Percentiles rank a stretch among this genome's conserved stretches.
Evolutionary conservation across 2,329 filamentous ascomycete species (phyloP).

Genomic region (Verticillium albo-atrum): DNA sequence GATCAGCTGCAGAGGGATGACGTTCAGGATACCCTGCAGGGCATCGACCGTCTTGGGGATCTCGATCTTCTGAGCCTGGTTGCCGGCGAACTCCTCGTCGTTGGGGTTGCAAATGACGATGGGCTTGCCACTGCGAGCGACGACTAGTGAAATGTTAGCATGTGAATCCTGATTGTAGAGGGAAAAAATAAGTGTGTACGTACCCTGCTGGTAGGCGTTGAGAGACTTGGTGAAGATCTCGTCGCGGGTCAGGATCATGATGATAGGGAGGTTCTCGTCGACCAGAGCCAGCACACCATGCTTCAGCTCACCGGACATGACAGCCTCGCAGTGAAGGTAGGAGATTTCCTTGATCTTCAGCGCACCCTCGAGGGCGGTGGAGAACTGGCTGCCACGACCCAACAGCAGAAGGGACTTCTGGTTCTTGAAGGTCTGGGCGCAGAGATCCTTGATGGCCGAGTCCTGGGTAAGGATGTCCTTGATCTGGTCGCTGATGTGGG

Average conservation of each 20-base stretch:
- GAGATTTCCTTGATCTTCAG: slow-evolving; percentile 99
- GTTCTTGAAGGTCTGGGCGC: slow-evolving; percentile 88
- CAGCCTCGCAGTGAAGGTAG: slow-evolving; percentile 97
- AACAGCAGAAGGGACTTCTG: slow-evolving; percentile 94
- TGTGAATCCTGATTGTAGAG: neutral
- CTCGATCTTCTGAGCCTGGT: slow-evolving; percentile 94
- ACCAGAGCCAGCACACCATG: slow-evolving; percentile 96
- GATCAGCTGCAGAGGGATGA: slow-evolving; percentile 95
- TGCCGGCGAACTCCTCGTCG: slow-evolving; percentile 83
- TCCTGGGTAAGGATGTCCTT: slow-evolving; percentile 87
- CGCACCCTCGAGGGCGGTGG: slow-evolving; percentile 93
- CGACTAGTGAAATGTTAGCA: slow-evolving; percentile 51
- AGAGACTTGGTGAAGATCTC: slow-evolving; percentile 97
- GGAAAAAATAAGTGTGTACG: slow-evolving; percentile 18
- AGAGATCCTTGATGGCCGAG: slow-evolving; percentile 90
- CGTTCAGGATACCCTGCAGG: slow-evolving; percentile 94
- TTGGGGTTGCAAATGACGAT: slow-evolving; percentile 96
- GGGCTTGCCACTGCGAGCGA: slow-evolving; percentile 90
- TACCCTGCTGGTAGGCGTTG: slow-evolving; percentile 97
- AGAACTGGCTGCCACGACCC: slow-evolving; percentile 93
- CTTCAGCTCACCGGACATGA: slow-evolving; percentile 99
- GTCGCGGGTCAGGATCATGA: slow-evolving; percentile 98
- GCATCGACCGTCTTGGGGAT: slow-evolving; percentile 93
- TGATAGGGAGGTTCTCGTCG: slow-evolving; percentile 97
- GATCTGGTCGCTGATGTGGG: slow-evolving; percentile 86